Conservation (phyloP, 2,329 filamentous ascomycete genomes). For the Fusarium gaditjirri region DNA sequence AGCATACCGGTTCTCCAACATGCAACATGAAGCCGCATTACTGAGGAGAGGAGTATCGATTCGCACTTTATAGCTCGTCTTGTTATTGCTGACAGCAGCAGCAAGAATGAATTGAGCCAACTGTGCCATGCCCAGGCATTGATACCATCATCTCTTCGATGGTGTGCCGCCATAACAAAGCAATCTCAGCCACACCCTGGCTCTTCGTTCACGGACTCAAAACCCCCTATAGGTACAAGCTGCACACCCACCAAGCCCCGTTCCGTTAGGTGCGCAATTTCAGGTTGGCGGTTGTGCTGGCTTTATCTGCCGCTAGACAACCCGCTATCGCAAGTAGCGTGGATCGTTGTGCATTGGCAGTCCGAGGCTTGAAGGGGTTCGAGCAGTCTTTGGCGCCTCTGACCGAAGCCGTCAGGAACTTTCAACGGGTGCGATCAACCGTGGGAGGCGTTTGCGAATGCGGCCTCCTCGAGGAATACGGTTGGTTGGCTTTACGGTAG, state of each 20-base stretch:
- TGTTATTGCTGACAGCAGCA: neutral
- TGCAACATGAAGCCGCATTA: neutral
- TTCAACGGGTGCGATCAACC: slow-evolving; percentile 22
- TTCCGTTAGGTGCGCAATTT: slow-evolving; percentile 41
- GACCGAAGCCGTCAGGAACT: slow-evolving; percentile 23
- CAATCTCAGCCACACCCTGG: slow-evolving; percentile 43
- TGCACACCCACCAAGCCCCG: slow-evolving; percentile 21
- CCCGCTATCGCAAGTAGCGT: slow-evolving; percentile 23
- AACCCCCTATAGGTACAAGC: slow-evolving; percentile 22
- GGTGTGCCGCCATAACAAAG: slow-evolving; percentile 26
- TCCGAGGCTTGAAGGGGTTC: slow-evolving; percentile 12
- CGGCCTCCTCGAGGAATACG: slow-evolving; percentile 15
- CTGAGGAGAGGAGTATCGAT: neutral
- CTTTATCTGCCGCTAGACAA: slow-evolving; percentile 13
- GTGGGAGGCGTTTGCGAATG: slow-evolving; percentile 16
- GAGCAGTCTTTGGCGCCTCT: slow-evolving; percentile 26
- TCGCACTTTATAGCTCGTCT: neutral
- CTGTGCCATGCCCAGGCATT: slow-evolving; percentile 29
- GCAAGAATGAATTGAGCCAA: neutral
- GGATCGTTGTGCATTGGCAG: slow-evolving; percentile 17
- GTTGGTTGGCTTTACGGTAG: slow-evolving; percentile 7
- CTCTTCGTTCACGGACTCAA: slow-evolving; percentile 18
- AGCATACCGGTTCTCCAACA: slow-evolving; percentile 17
- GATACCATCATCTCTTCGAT: slow-evolving; percentile 33
- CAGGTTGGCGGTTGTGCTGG: slow-evolving; percentile 28